Conservation (phyloP, 345 rosid genomes). For the Combretum micranthum region DNA sequence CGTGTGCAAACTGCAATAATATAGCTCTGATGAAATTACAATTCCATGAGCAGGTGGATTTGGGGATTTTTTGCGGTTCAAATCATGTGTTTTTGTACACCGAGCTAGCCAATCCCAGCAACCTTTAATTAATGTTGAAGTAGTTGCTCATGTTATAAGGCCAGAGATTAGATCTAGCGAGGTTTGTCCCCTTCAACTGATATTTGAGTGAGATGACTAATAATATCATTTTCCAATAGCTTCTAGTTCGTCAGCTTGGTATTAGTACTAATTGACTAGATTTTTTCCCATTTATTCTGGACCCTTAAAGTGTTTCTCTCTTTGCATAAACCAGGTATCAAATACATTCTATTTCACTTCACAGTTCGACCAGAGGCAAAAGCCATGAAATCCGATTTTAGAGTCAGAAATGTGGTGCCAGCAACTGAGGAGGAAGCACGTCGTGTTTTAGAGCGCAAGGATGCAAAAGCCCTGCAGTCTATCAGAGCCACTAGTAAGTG, state of each 20-base stretch:
- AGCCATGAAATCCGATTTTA: constrained; percentile 33
- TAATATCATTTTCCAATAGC: too few relatives aligned
- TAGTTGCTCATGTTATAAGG: constrained; percentile 90
- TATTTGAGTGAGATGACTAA: not conserved
- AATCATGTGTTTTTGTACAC: constrained; percentile 78
- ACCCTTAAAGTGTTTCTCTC: not conserved
- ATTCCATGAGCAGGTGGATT: constrained; percentile 53
- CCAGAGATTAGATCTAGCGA: constrained; percentile 90
- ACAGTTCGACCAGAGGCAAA: constrained; percentile 70
- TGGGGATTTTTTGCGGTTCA: constrained; percentile 71
- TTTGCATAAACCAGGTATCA: constrained; percentile 45
- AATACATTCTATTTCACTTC: constrained; percentile 78
- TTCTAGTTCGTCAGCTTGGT: too few relatives aligned
- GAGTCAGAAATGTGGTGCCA: constrained; percentile 70
- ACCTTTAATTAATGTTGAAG: constrained; percentile 79
- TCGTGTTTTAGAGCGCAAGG: constrained; percentile 65
- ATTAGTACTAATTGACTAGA: not conserved
- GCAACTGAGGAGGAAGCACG: constrained; percentile 88
- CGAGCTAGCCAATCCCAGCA: constrained; percentile 48
- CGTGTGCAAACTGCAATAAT: not conserved
- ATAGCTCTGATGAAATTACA: not conserved
- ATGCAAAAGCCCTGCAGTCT: constrained; percentile 39
- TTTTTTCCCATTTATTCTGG: not conserved
- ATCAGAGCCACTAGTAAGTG: not conserved
- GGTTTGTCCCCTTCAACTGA: constrained; percentile 26